Percentiles rank a stretch among this genome's conserved stretches.
These are phyloP conservation scores for Penicillium fuscoglaucum DNA, from an alignment of 2,329 filamentous ascomycete genomes.

Conservation along the genomic window DNA sequence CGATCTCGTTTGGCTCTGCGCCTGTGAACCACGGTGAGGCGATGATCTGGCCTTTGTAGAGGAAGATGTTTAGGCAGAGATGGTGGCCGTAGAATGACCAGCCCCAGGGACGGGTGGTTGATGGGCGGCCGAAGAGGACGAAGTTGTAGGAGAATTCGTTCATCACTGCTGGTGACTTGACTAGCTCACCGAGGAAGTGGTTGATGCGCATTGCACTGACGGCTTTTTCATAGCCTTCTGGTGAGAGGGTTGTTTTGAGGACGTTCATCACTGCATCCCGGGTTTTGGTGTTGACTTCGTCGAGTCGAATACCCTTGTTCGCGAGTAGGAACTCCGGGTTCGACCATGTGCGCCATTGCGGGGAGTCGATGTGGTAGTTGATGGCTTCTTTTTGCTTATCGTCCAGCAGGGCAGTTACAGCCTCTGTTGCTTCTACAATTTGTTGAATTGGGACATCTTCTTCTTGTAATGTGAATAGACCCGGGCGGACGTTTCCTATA, in stretches of 20 bases:
- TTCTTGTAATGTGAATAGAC: conserved; percentile 61
- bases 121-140: conserved; percentile 66
- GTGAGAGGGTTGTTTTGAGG: conserved; percentile 60
- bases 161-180: conserved; percentile 62
- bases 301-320: conserved; percentile 68
- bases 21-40: conserved; percentile 76
- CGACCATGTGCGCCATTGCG: conserved; percentile 69
- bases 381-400: conserved; percentile 52
- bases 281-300: conserved; percentile 55
- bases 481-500: conserved; percentile 52
- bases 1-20: conserved; percentile 75
- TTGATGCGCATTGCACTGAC: conserved; percentile 71
- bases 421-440: conserved; percentile 56
- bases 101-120: conserved; percentile 63
- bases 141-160: conserved; percentile 79
- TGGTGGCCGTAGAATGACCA: conserved; percentile 78
- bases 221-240: conserved; percentile 71
- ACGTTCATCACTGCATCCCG: conserved; percentile 57
- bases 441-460: conserved; percentile 60
- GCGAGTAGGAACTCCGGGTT: conserved; percentile 74
- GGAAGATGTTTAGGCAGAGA: conserved; percentile 69
- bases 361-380: conserved; percentile 65
- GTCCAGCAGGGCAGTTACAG: conserved; percentile 50
- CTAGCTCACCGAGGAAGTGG: conserved; percentile 70
- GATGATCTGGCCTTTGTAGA: conserved; percentile 65